Evolutionary conservation across 129 eudicot genomes (phyloP).

Genomic region (Chrysanthemum makinoi): DNA sequence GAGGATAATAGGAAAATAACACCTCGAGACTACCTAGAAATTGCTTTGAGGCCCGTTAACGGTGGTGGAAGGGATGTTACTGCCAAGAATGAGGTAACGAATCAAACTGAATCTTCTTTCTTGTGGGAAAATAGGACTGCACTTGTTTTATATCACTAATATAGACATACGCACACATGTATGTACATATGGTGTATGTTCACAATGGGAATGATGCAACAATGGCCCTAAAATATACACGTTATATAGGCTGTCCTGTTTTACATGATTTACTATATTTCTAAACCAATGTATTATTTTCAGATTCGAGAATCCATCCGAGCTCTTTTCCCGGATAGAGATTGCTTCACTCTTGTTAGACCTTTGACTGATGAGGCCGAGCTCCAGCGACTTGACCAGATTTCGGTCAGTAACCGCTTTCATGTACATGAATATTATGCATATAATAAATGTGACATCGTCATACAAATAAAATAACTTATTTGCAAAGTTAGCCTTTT

Average conservation of each 20-base stretch:
- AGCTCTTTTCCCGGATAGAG: conserved; percentile 99
- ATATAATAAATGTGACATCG: background rate
- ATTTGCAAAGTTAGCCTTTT: conserved; percentile 14
- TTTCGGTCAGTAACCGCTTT: conserved; percentile 52
- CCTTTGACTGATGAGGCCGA: conserved; percentile 83
- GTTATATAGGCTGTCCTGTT: conserved; percentile 1
- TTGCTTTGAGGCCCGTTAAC: conserved; percentile 78
- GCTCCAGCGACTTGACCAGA: conserved; percentile 89
- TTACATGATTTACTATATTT: conserved; percentile 14
- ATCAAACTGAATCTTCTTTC: conserved; percentile 19
- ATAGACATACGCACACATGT: no score
- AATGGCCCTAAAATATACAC: background rate
- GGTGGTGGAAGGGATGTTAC: conserved; percentile 80
- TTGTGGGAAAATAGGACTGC: background rate
- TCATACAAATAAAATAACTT: background rate
- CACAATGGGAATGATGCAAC: conserved; percentile 6
- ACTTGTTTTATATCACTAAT: no score
- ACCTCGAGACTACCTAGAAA: conserved; percentile 96
- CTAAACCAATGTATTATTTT: conserved; percentile 19
- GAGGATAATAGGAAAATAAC: conserved; percentile 92
- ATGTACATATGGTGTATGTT: background rate
- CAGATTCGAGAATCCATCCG: conserved; percentile 97
- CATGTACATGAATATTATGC: background rate
- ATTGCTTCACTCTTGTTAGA: conserved; percentile 95
- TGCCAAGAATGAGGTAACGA: conserved; percentile 86